Evolutionary conservation across 441 rosid genomes (phyloP).

Genomic region (Corymbia calophylla): DNA sequence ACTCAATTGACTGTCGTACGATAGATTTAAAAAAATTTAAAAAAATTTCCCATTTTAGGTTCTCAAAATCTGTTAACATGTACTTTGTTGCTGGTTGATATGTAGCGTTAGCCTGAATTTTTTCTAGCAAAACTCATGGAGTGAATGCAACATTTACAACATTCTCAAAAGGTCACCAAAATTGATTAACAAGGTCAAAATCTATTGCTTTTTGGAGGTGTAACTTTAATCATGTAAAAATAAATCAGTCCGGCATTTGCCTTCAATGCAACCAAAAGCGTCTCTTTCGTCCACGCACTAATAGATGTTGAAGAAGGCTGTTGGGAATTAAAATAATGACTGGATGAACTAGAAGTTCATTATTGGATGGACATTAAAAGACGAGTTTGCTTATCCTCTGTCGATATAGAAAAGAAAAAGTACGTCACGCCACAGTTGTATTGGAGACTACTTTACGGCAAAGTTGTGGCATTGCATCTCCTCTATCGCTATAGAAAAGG

Average conservation of each 20-base stretch:
- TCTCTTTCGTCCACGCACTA: no score
- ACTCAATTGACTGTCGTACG: rapidly evolving
- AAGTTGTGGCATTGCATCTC: background rate
- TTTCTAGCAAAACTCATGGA: background rate
- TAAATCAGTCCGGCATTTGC: no score
- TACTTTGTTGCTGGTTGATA: background rate
- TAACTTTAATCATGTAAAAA: background rate
- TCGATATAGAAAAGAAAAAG: background rate
- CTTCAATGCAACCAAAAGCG: no score
- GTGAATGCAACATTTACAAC: background rate
- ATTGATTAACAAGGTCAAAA: background rate
- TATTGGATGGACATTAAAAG: background rate
- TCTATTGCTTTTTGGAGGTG: background rate
- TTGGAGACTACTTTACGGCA: background rate
- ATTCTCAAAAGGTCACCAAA: background rate
- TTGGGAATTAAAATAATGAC: background rate
- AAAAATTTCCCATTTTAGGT: no score
- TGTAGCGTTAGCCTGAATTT: background rate
- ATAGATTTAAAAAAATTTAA: no score
- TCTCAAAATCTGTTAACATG: background rate
- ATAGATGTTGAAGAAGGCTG: background rate
- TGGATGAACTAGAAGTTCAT: background rate
- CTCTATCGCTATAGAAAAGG: no score
- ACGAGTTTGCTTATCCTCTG: background rate
- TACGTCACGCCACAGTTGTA: background rate